Base-by-base conservation (phyloP, 768 basidiomycete species). In the Kwoniella sp. region DNA sequence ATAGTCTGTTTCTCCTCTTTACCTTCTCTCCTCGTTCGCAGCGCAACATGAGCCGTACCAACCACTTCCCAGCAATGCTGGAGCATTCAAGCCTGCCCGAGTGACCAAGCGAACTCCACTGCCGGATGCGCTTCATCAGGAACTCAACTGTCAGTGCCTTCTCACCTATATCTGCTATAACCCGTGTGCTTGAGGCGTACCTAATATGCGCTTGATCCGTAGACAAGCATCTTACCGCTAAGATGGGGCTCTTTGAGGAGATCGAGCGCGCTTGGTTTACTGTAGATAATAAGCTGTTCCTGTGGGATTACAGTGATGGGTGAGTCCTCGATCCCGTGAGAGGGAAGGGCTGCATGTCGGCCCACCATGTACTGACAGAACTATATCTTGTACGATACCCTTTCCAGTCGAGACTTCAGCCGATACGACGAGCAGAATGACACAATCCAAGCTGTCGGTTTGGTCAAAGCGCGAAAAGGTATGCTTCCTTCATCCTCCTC, bases 261-360 rank as follows among this genome's bases (percentile, higher is more conserved):
- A 90, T 98, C 65, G 92, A 95, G 70, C 86, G 92, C 50, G 93
- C 90, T 0, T 99, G 93, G 92, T 89, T 97, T 68, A 89, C 91
- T 10, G 89, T 95, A 62, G 92, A 97, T 81, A 88, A 93, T 79
- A 91, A 91, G 71, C 83, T 99, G 33, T 91, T 96, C 73, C 82
- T 99, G 24, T 98, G 96, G 96, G 92, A 99, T 80, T 99, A 96
- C 78, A 82, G 88, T 36, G 90, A 95, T 70, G 91, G 92, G 94
- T 95, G 69, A 44, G 29, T 17, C 10, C 10, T 15, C 44, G 57
- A 13, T 55, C 47, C 49, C 22, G 49, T 33, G 25, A 19, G 9
- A 53, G 22, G n/a, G 25, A 17, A 21, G 10, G 40, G 27, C 46
- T 7, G 46, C 19, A 17, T 19, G 46, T 17, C 19, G 46, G 49